Base-by-base conservation (phyloP, 1,284 basidiomycete genomes). In the Pseudozyma tsukubaensis region DNA sequence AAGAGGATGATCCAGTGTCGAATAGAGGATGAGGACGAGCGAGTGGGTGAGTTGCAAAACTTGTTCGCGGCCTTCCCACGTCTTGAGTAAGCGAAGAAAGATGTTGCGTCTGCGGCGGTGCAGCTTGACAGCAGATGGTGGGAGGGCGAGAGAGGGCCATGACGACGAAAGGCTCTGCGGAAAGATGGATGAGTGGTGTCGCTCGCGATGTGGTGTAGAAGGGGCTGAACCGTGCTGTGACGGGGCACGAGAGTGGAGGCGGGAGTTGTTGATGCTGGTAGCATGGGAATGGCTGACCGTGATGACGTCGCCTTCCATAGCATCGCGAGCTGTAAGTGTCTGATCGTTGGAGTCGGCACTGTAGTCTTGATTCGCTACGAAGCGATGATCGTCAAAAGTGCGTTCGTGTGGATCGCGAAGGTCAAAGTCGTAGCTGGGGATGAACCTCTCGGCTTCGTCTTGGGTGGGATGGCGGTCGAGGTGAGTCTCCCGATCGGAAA, bases 61-160 rank as follows among this genome's bases (percentile, higher is more conserved):
- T 14, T 70, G 66, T 19, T 75, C 72, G 0, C 72, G 55, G 2
- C 72, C 72, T 24, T 75, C 63, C 59, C 67, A 70, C 1, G 67
- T 66, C 43, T 75, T 75, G 40, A 75, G 67, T 19, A 75, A 44
- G 7, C 53, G 50, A 2, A 73, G 39, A n/a, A 72, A 42, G n/a
- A 62, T 43, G 43, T 45, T 56, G 35, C 70, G 64, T 16, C 70
- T 32, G 3, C 50, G 44, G 14, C 59, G 59, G 8, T 72, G 70
- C 4, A 72, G 50, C 18, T 68, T 67, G 4, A 60, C 53, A 6
- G 70, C 70, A 2, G 59, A 56, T 0, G 64, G 64, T 2, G 64
- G 70, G 1, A 72, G 70, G 5, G 59, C 24, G 18, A 71, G 58
- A 0, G 57, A 39, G 19, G 64, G 64, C 70, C 70, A 72, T 3